Evolutionary conservation across 257 asterid species (phyloP).

Genomic region (Salvia miltiorrhiza): DNA sequence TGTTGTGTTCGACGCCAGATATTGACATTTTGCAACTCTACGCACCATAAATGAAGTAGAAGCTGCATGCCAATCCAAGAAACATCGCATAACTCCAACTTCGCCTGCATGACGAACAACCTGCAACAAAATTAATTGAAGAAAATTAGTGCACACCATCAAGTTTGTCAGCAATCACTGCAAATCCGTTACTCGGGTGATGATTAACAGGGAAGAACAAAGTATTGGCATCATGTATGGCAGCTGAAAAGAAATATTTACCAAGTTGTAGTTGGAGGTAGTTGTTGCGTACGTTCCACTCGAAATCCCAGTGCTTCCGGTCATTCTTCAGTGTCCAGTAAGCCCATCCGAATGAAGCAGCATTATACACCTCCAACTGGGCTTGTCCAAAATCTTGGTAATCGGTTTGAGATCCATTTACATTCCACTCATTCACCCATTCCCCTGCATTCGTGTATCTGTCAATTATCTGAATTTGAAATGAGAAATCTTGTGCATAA

Average conservation of each 20-base stretch:
- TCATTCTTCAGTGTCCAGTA: slow-evolving; percentile 75
- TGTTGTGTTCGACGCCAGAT: not conserved
- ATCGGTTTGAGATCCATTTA: slow-evolving; percentile 45
- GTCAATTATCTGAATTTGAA: not conserved
- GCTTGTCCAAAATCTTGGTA: slow-evolving; percentile 72
- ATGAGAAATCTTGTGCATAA: not conserved
- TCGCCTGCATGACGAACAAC: slow-evolving; percentile 27
- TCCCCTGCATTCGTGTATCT: slow-evolving; percentile 49
- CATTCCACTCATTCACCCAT: slow-evolving; percentile 83
- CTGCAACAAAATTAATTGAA: slow-evolving; percentile 12
- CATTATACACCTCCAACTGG: slow-evolving; percentile 59
- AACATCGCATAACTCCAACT: slow-evolving; percentile 9
- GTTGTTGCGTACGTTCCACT: slow-evolving; percentile 67
- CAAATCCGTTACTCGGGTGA: no score
- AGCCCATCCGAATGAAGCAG: slow-evolving; percentile 83
- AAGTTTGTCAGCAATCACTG: not conserved
- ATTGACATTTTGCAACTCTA: not conserved
- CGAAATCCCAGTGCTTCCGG: slow-evolving; percentile 77
- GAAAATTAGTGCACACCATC: not conserved
- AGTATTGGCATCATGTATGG: no score
- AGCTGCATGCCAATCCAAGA: slow-evolving; percentile 28
- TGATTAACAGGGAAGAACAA: no score
- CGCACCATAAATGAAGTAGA: slow-evolving; percentile 13
- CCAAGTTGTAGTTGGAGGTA: slow-evolving; percentile 62
- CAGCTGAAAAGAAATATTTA: slow-evolving; percentile 3